These are phyloP conservation scores for Chamaenerion angustifolium DNA, from an alignment of 345 rosid species.

Conservation along the genomic window DNA sequence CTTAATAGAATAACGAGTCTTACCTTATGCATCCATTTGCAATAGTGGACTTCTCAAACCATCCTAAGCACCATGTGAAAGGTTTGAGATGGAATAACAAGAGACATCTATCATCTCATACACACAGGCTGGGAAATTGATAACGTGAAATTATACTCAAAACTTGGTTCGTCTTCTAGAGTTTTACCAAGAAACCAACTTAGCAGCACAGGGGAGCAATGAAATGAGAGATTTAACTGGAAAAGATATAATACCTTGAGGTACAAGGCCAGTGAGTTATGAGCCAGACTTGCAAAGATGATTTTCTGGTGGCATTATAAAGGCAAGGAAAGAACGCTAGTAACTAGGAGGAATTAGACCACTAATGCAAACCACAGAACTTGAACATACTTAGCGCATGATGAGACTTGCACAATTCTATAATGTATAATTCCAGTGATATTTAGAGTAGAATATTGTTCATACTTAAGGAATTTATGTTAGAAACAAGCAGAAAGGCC, in stretches of 20 bases:
- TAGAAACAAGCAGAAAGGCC: slow-evolving; percentile 25
- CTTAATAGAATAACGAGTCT: slow-evolving; percentile 30
- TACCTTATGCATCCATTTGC: slow-evolving; percentile 46
- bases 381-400: slow-evolving; percentile 24
- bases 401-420: neutral
- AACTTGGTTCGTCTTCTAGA: slow-evolving; percentile 19
- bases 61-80: slow-evolving; percentile 41
- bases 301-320: slow-evolving; percentile 59
- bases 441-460: slow-evolving; percentile 6
- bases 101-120: slow-evolving; percentile 38
- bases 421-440: slow-evolving; percentile 2
- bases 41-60: slow-evolving; percentile 38
- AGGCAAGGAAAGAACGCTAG: slow-evolving; percentile 47
- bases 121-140: slow-evolving; percentile 23
- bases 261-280: slow-evolving; percentile 40
- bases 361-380: slow-evolving; percentile 35
- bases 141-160: slow-evolving; percentile 14
- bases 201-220: slow-evolving; percentile 11
- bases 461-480: neutral
- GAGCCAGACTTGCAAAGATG: slow-evolving; percentile 68
- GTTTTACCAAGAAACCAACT: slow-evolving; percentile 19
- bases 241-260: slow-evolving; percentile 70
- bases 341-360: slow-evolving; percentile 55
- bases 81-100: slow-evolving; percentile 31
- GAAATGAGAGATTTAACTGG: slow-evolving; percentile 19